Evolutionary conservation across 805 yeast species (phyloP), one percentile per base, ranked within the genome.

Genomic region (Lipomyces lipofer): DNA sequence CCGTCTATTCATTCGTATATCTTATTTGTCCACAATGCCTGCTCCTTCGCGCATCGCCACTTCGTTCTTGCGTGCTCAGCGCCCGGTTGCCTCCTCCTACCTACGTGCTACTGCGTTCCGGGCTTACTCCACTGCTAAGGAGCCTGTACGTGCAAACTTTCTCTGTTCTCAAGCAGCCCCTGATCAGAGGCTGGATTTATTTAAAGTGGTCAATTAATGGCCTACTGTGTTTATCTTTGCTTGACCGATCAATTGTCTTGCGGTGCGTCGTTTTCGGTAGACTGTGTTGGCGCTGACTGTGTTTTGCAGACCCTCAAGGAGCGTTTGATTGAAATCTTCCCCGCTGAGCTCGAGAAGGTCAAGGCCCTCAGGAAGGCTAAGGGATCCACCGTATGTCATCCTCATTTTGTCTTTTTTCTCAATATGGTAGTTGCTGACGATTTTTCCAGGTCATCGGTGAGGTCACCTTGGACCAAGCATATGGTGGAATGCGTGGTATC

Each of bases 401-500:
- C n/a, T n/a, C n/a, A n/a, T n/a, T n/a, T n/a, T 9, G 10, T 30
- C 4, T 10, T 13, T n/a, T 19, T 28, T 17, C 19, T n/a, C 15
- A 15, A 17, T 13, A 4, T 27, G 10, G 12, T 12, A 10, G 24
- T 13, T 19, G 12, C 43, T 30, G 32, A 43, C 22, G 22, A 32
- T 13, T 7, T 35, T 2, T 15, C 8, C 21, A 71, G 74, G 74
- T 73, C 48, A 83, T 86, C 62, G 92, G 89, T 63, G 88, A 86
- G 72, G 85, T 85, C 60, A 72, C 77, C 54, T 75, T 86, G 59
- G 88, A 83, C 71, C 92, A 86, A 75, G 91, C 90, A 38, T 87
- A 86, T 74, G 95, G 95, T 75, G 95, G 95, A 77, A 84, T 84
- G 91, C 81, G 95, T 72, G 95, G 95, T 69, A 84, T 86, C 72